Evolutionary conservation across 805 yeast species (phyloP), one percentile per base, ranked within the genome.

Genomic region (Wickerhamomyces silvicola): DNA sequence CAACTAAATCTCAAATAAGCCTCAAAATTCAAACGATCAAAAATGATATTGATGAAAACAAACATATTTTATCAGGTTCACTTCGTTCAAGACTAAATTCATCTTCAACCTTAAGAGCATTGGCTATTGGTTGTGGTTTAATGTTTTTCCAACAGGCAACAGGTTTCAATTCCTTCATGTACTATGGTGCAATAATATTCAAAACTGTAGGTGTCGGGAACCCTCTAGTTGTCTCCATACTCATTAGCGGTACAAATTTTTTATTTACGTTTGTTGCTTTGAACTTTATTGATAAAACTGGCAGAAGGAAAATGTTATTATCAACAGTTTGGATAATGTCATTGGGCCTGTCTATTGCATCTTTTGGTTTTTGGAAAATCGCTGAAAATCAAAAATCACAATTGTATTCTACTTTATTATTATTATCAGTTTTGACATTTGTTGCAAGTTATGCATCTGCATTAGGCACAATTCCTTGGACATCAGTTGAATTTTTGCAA

Each of bases 101-200:
- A 4, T 12, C 22, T 45, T 59, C 45, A 36, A 70, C 62, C 14
- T 53, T 46, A 24, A 52, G 64, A 31, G 71, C 71, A 0, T 41
- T 66, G 6, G 39, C 66, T 27, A 70, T 75, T 9, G 64, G 77
- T 4, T 66, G 73, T 42, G 68, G 69, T 13, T 52, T 76, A 26
- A 60, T 74, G 64, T 61, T 72, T 39, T 64, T 72, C 41, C 81
- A 76, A 48, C 81, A 75, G 52, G 60, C 68, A 31, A 65, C 75
- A n/a, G 81, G 81, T 33, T 69, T 73, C 49, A 75, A 75, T 55
- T 74, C 77, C 24, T 73, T 76, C 46, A 72, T 75, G 69, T 75
- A 74, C 53, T 76, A 75, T 45, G 72, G 78, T 6, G 70, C 80
- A 8, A 62, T 77, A 10, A 66, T 76, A 28, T 74, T 76, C 60